Conservation (phyloP, 75 land plant species). For the Sequoiadendron giganteum region DNA sequence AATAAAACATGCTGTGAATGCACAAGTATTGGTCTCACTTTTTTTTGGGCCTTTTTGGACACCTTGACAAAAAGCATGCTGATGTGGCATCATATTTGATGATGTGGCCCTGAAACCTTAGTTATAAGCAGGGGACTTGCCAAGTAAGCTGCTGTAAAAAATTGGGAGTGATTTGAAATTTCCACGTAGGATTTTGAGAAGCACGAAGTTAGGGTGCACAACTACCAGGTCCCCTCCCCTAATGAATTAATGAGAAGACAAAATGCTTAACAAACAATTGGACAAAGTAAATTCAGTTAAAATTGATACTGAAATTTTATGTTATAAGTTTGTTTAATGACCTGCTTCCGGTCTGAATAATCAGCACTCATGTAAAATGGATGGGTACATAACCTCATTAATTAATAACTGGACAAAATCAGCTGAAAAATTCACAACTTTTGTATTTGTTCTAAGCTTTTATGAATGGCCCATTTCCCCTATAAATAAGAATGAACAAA, state of each 20-base stretch:
- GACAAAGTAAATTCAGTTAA: not conserved
- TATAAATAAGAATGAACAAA: not conserved
- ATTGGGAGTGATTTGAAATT: no score
- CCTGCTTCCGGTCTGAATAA: not conserved
- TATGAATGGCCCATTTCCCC: not conserved
- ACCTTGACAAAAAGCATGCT: no score
- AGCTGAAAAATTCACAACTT: not conserved
- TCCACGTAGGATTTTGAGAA: no score
- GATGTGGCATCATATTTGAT: no score
- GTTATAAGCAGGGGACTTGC: no score
- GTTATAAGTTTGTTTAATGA: not conserved
- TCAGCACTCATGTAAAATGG: not conserved
- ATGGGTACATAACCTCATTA: not conserved
- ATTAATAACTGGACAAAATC: not conserved
- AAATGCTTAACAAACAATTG: not conserved
- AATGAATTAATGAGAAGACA: not conserved
- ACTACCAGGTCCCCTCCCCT: no score
- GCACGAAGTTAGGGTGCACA: no score
- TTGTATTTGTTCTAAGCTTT: not conserved
- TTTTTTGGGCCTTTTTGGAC: no score
- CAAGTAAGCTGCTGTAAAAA: no score
- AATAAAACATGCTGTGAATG: no score
- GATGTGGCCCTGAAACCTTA: no score
- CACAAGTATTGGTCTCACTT: no score
- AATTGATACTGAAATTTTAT: not conserved